A percentile compares a stretch with the other conserved stretches of the same genome.
These are phyloP conservation scores for Scleromitrula shiraiana DNA, from an alignment of 2,329 filamentous ascomycete species.

Conservation along the genomic window DNA sequence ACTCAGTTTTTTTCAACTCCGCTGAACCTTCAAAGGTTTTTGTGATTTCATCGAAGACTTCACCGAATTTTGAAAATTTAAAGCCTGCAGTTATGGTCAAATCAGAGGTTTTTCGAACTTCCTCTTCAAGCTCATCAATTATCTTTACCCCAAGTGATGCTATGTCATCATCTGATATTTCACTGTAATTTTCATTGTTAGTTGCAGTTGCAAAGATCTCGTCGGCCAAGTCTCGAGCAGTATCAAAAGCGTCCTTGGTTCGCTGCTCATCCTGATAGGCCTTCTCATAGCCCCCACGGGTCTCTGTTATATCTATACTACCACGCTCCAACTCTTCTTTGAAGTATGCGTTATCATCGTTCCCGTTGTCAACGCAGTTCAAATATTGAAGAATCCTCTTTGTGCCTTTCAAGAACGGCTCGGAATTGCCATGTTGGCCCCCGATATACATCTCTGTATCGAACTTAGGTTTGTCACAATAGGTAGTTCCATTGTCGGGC, in stretches of 20 bases:
- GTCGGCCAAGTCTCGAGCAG: neutral
- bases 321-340: neutral
- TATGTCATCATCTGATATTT: neutral
- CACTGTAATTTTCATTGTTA: neutral
- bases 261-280: neutral
- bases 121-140: neutral
- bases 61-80: too few species aligned
- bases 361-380: neutral
- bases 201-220: neutral
- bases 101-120: neutral
- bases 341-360: too few species aligned
- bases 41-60: too few species aligned
- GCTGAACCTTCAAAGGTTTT: too few species aligned
- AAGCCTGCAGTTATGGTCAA: neutral
- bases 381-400: constrained; percentile 6
- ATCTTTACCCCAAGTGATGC: neutral
- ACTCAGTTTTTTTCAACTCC: too few species aligned
- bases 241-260: neutral
- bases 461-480: neutral
- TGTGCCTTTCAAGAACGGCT: constrained; percentile 3
- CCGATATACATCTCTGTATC: neutral
- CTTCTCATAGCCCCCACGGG: neutral
- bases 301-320: neutral
- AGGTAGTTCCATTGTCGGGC: neutral
- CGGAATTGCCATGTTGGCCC: neutral